Conservation (phyloP, 2,329 filamentous ascomycete species). For the Aureobasidium melanogenum region DNA sequence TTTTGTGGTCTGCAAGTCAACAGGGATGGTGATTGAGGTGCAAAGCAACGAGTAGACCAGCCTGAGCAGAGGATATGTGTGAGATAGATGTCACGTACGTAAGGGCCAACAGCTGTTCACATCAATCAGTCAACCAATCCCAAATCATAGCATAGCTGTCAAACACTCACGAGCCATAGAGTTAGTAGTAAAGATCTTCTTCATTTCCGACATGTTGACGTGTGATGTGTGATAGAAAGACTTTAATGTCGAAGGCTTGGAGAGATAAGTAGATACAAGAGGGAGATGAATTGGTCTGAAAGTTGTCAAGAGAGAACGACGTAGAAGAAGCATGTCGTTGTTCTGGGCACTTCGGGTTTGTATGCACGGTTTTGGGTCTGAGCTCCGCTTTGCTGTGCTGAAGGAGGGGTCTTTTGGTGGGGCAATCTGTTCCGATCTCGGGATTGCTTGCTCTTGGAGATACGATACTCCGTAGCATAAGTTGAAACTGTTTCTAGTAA, state of each 20-base stretch:
- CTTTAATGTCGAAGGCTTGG: background rate
- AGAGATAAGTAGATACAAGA: background rate
- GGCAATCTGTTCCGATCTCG: slow-evolving; percentile 7
- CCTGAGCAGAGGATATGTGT: background rate
- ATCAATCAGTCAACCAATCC: slow-evolving; percentile 8
- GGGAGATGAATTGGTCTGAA: background rate
- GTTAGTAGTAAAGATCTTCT: slow-evolving; percentile 33
- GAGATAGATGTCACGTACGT: slow-evolving; percentile 24
- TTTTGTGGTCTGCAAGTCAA: background rate
- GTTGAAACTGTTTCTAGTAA: background rate
- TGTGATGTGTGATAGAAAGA: slow-evolving; percentile 7
- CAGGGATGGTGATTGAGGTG: background rate
- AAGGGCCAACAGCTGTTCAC: slow-evolving; percentile 31
- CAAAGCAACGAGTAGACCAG: background rate
- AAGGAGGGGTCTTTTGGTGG: slow-evolving; percentile 10
- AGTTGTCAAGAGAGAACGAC: slow-evolving; percentile 1
- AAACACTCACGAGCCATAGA: slow-evolving; percentile 33
- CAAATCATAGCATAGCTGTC: background rate
- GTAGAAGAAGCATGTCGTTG: slow-evolving; percentile 6
- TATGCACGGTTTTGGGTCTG: slow-evolving; percentile 2
- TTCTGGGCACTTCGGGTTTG: background rate
- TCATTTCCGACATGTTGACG: slow-evolving; percentile 32
- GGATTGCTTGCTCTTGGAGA: background rate
- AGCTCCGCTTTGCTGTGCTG: background rate
- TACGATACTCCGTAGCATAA: background rate